Evolutionary conservation across 2,329 filamentous ascomycete genomes (phyloP).

Genomic region (Lasiodiplodia citricola): DNA sequence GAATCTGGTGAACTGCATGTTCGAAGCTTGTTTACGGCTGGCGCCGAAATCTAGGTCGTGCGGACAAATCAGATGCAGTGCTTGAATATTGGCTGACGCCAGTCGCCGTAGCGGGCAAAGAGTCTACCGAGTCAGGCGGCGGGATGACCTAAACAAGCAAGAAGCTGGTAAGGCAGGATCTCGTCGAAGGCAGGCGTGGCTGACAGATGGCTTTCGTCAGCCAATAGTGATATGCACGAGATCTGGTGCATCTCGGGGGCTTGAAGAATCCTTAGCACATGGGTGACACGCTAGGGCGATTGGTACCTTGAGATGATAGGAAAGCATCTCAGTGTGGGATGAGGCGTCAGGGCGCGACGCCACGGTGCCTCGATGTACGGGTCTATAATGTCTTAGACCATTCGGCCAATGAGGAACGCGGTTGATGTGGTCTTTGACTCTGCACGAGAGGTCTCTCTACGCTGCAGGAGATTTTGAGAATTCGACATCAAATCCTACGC

Average conservation of each 20-base stretch:
- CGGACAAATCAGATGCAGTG: background rate
- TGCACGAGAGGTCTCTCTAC: background rate
- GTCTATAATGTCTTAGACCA: background rate
- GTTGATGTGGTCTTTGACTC: background rate
- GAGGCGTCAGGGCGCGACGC: background rate
- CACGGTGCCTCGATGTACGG: background rate
- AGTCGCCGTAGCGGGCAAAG: background rate
- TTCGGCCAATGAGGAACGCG: background rate
- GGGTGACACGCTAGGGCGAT: background rate
- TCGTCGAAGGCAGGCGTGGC: background rate
- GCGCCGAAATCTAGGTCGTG: background rate
- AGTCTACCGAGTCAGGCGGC: background rate
- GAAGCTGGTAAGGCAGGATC: background rate
- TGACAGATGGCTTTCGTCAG: background rate
- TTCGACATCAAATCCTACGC: background rate
- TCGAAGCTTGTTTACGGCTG: background rate
- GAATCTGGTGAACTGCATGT: background rate
- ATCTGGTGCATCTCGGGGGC: background rate
- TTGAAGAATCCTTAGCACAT: background rate
- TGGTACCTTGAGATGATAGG: background rate
- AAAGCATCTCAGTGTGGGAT: conserved; percentile 8
- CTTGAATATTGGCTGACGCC: conserved; percentile 5
- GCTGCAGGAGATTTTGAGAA: background rate
- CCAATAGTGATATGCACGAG: background rate
- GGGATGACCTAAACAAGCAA: background rate